Evolutionary conservation across 371 early-diverging fungal species (phyloP).

Genomic region (Pancytospora philotis): DNA sequence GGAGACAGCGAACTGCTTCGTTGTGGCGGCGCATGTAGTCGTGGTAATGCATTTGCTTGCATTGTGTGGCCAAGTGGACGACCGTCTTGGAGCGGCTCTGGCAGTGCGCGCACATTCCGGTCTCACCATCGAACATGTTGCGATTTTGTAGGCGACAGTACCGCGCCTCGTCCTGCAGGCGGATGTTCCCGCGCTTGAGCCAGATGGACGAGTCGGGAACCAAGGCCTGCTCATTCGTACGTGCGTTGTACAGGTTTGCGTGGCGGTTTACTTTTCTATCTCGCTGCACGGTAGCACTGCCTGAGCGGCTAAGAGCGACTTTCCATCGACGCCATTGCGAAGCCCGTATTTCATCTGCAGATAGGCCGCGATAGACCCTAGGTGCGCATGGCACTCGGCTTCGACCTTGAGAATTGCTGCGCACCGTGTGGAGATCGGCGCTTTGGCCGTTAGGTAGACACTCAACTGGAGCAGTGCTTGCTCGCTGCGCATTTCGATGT

Average conservation of each 20-base stretch:
- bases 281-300: neutral
- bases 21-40: conserved; percentile 7
- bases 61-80: conserved; percentile 8
- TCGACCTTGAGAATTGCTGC: no score
- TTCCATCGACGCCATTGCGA: no score
- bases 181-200: neutral
- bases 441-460: no score
- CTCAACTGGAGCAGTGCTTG: no score
- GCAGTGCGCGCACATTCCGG: neutral
- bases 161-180: neutral
- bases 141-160: neutral
- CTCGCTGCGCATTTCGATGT: no score
- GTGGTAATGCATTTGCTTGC: conserved; percentile 6
- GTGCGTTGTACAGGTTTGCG: neutral
- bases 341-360: no score
- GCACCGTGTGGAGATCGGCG: no score
- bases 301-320: neutral
- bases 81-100: neutral
- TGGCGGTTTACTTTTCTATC: conserved; percentile 1
- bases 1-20: neutral
- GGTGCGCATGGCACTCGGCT: no score
- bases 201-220: neutral
- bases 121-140: neutral
- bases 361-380: no score
- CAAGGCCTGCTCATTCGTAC: neutral